Conservation (phyloP, 2,329 filamentous ascomycete genomes). For the Lecanicillium sp. region DNA sequence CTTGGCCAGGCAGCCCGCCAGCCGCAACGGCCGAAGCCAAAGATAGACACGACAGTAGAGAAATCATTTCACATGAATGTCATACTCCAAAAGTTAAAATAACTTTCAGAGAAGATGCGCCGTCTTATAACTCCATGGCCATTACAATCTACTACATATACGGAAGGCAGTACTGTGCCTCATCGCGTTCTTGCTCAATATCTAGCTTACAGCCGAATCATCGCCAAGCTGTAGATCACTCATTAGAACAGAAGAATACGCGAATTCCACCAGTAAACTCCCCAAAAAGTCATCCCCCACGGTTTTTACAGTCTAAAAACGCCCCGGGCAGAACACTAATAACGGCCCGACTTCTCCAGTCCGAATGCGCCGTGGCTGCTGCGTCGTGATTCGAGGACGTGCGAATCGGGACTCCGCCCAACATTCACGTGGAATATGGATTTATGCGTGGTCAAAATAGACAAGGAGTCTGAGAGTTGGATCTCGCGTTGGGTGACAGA, state of each 20-base stretch:
- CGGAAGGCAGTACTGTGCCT: no score
- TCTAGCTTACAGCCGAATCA: neutral
- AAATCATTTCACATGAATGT: neutral
- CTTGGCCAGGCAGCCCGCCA: neutral
- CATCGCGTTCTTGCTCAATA: neutral
- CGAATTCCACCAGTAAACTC: no score
- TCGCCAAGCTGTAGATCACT: neutral
- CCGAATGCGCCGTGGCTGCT: neutral
- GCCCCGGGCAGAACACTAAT: neutral
- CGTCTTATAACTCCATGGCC: no score
- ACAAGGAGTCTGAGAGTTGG: no score
- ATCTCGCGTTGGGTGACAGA: no score
- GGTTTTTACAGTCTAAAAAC: neutral
- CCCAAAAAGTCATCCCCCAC: neutral
- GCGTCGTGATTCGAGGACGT: neutral
- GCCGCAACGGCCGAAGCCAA: neutral
- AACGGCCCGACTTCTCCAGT: constrained; percentile 9
- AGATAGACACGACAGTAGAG: neutral
- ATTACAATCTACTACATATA: neutral
- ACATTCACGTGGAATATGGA: neutral
- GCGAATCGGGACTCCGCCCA: neutral
- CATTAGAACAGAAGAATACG: no score
- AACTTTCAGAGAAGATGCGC: no score
- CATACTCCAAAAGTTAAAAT: neutral
- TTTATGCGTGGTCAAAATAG: neutral